These are phyloP conservation scores for Patellifolia procumbens DNA, from an alignment of 179 eudicot species.

Conservation along the genomic window DNA sequence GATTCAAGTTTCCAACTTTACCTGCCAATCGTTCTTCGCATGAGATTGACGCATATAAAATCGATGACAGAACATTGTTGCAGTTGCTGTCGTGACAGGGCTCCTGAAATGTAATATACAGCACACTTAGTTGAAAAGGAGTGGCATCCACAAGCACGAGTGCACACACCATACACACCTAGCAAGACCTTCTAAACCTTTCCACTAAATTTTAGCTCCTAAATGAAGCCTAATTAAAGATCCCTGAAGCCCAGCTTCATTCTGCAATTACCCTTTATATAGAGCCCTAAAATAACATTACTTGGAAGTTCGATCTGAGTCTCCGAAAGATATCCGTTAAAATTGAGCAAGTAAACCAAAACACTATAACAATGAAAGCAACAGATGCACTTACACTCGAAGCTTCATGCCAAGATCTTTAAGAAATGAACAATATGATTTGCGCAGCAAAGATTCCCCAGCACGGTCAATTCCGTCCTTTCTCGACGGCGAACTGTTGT, in stretches of 20 bases:
- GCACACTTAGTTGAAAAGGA: constrained; percentile 7
- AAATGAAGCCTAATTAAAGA: neutral
- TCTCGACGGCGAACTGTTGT: constrained; percentile 66
- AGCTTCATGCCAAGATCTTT: constrained; percentile 74
- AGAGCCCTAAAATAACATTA: neutral
- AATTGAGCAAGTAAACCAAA: neutral
- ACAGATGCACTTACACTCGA: constrained; percentile 54
- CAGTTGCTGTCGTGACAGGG: constrained; percentile 66
- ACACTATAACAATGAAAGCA: neutral
- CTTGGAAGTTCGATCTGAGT: neutral
- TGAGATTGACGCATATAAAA: constrained; percentile 76
- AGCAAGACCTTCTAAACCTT: neutral
- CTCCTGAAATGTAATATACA: constrained; percentile 49
- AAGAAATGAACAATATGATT: constrained; percentile 58
- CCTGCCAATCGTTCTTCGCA: constrained; percentile 85
- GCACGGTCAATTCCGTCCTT: constrained; percentile 57
- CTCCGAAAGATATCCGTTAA: neutral
- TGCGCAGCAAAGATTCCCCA: constrained; percentile 50
- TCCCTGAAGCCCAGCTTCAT: neutral
- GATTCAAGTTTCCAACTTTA: constrained; percentile 25
- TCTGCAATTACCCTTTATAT: neutral
- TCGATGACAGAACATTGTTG: constrained; percentile 74
- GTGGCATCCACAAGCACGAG: neutral
- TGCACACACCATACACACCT: neutral
- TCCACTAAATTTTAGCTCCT: neutral